Percentiles rank a stretch among this genome's conserved stretches.
These are phyloP conservation scores for Metarhizium robertsii DNA, from an alignment of 2,329 filamentous ascomycete genomes.

Conservation along the genomic window DNA sequence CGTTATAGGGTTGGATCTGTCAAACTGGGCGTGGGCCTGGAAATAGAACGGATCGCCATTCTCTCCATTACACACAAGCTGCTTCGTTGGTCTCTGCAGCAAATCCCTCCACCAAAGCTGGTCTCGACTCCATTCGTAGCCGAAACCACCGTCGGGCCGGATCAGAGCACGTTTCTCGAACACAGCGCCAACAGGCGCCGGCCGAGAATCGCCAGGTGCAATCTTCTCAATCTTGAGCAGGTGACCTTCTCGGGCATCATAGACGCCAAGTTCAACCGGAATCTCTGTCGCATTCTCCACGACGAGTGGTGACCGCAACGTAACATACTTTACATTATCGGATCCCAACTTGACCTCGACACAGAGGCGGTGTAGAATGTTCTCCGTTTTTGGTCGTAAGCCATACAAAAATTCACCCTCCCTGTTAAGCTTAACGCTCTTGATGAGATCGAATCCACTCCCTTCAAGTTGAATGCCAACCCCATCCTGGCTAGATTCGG, in stretches of 20 bases:
- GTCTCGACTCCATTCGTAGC: conserved; percentile 90
- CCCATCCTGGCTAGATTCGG: conserved; percentile 69
- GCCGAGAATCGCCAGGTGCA: conserved; percentile 78
- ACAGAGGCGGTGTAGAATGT: conserved; percentile 77
- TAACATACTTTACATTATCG: conserved; percentile 98
- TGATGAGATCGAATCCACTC: conserved; percentile 86
- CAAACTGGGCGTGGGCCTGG: conserved; percentile 80
- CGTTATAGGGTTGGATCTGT: conserved; percentile 74
- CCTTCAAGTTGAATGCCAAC: conserved; percentile 81
- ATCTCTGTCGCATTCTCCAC: conserved; percentile 97
- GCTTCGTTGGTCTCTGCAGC: conserved; percentile 72
- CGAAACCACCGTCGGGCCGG: conserved; percentile 89
- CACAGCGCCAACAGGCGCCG: conserved; percentile 84
- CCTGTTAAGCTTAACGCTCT: conserved; percentile 81
- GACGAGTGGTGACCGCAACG: conserved; percentile 79
- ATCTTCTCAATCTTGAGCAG: conserved; percentile 98
- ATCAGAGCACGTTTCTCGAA: conserved; percentile 83
- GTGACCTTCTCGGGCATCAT: conserved; percentile 77
- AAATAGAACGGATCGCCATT: conserved; percentile 91
- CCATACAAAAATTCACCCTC: conserved; percentile 91
- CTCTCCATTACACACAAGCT: conserved; percentile 82
- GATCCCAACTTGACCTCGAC: conserved; percentile 85
- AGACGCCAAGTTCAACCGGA: conserved; percentile 86
- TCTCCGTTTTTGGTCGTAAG: conserved; percentile 76
- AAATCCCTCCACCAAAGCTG: conserved; percentile 89